Conservation (phyloP, 208 protist species). For the Trypanosoma avium region DNA sequence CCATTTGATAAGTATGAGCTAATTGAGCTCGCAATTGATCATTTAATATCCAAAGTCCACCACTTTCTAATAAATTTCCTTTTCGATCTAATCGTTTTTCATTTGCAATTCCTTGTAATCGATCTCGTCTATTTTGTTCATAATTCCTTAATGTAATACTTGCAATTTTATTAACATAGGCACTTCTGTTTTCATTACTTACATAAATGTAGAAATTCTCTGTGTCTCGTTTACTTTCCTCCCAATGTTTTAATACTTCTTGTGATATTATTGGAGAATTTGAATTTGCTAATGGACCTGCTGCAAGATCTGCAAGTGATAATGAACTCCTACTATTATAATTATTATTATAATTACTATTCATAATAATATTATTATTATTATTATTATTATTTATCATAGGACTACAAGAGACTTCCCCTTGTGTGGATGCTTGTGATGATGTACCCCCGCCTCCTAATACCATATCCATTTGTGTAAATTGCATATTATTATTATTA, state of each 20-base stretch:
- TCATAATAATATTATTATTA: no score
- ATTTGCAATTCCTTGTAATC: constrained; percentile 62
- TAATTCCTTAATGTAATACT: constrained; percentile 64
- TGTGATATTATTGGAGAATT: constrained; percentile 6
- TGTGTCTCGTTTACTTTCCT: constrained; percentile 36
- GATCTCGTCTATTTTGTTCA: constrained; percentile 44
- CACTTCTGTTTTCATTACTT: constrained; percentile 49
- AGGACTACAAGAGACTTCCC: no score
- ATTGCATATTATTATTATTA: not conserved
- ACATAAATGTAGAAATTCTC: constrained; percentile 66
- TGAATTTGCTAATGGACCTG: not conserved
- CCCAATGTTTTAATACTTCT: constrained; percentile 32
- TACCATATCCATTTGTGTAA: not conserved
- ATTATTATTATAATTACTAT: no score
- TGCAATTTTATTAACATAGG: constrained; percentile 55
- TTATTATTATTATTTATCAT: no score
- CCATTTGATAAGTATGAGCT: constrained; percentile 39
- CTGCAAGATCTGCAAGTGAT: constrained; percentile 13
- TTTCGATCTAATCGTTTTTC: constrained; percentile 54
- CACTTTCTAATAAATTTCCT: constrained; percentile 63
- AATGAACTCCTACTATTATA: no score
- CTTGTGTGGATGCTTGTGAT: no score
- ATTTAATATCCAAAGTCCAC: constrained; percentile 71
- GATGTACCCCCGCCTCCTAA: not conserved
- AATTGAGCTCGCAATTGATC: constrained; percentile 58